Evolutionary conservation across 495 filamentous ascomycete species (phyloP).

Genomic region (Friedmanniomyces simplex): DNA sequence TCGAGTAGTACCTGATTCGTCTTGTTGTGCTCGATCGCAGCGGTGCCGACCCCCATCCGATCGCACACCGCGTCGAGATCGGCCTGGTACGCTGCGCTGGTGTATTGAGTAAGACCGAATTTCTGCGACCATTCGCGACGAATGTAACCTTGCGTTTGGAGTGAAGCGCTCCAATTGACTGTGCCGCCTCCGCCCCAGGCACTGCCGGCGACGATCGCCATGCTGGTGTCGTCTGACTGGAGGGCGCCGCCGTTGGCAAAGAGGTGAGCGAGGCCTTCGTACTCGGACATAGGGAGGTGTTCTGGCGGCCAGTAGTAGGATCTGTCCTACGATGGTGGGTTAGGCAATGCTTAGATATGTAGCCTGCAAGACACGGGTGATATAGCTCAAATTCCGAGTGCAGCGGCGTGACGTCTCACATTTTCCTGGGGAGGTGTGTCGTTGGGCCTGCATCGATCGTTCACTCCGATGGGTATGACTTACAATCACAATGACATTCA

Average conservation of each 20-base stretch:
- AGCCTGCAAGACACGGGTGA: background rate
- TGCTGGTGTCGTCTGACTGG: conserved; percentile 49
- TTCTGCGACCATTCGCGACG: conserved; percentile 70
- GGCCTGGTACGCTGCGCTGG: conserved; percentile 60
- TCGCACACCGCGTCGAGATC: conserved; percentile 63
- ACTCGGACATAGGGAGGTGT: conserved; percentile 62
- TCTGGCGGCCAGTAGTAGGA: conserved; percentile 60
- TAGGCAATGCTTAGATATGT: too few relatives aligned
- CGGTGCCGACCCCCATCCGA: conserved; percentile 65
- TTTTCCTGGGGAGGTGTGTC: too few relatives aligned
- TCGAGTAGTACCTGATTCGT: conserved; percentile 60
- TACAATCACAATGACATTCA: conserved; percentile 59
- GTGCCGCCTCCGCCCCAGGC: conserved; percentile 82
- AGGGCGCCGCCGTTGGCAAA: conserved; percentile 36
- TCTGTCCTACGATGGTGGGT: conserved; percentile 34
- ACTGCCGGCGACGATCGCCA: conserved; percentile 55
- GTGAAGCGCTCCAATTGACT: conserved; percentile 76
- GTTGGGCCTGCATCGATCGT: too few relatives aligned
- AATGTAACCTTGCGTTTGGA: conserved; percentile 73
- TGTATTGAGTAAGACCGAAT: conserved; percentile 64
- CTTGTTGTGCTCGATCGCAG: conserved; percentile 57
- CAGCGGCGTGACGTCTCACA: too few relatives aligned
- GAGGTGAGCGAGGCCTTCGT: conserved; percentile 46
- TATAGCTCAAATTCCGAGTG: background rate
- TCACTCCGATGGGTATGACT: conserved; percentile 34